Conservation (phyloP, 305 asterid species). For the Stenogyne calaminthoides region DNA sequence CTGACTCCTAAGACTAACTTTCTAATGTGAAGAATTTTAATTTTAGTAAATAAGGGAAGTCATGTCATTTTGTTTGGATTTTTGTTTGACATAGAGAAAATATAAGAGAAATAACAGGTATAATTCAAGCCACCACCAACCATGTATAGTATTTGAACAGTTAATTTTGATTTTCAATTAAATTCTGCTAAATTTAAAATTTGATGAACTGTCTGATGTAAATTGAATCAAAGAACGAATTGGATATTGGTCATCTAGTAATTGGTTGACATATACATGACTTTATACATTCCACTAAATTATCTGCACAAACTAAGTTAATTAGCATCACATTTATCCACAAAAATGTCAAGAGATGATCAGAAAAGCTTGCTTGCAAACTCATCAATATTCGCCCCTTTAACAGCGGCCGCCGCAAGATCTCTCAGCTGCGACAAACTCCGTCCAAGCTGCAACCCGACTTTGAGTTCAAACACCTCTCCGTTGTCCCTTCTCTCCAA, state of each 20-base stretch:
- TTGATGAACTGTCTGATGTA: background rate
- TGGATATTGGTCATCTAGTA: background rate
- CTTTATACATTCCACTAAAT: background rate
- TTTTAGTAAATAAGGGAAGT: too few relatives aligned
- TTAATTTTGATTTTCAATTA: too few relatives aligned
- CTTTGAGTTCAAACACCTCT: constrained; percentile 59
- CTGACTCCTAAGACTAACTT: too few relatives aligned
- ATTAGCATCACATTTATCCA: background rate
- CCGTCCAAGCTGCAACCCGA: constrained; percentile 62
- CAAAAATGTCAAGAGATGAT: background rate
- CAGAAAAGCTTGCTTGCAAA: constrained; percentile 75
- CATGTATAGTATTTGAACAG: too few relatives aligned
- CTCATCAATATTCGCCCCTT: constrained; percentile 36
- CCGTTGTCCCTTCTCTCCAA: constrained; percentile 58
- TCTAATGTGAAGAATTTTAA: too few relatives aligned
- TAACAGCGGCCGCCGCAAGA: constrained; percentile 39
- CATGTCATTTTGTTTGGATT: too few relatives aligned
- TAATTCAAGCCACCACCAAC: too few relatives aligned
- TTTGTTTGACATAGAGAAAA: too few relatives aligned
- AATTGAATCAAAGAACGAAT: constrained; percentile 19
- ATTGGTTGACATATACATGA: too few relatives aligned
- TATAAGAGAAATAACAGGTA: too few relatives aligned
- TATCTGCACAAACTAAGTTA: background rate
- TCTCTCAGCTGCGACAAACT: constrained; percentile 60
- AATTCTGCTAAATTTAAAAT: too few relatives aligned